Base-by-base conservation (phyloP, 345 rosid species). In the Reutealis trisperma region DNA sequence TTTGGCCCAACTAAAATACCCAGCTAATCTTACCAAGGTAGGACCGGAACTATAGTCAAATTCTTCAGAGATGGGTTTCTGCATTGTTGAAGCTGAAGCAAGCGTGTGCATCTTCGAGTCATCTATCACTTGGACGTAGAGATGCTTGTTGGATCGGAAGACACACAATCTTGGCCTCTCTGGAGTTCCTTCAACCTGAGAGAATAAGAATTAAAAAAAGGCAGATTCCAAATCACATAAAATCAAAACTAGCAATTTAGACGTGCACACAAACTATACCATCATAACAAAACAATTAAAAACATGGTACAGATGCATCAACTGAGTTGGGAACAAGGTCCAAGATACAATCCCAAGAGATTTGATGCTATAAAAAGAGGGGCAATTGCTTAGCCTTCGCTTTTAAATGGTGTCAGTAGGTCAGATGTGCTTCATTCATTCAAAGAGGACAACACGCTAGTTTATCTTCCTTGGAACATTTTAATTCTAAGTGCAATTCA, bases 41-140 rank as follows among this genome's bases (percentile, higher is more conserved):
- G 99, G 97, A 70, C 96, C 91, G 73, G 92, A 77, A 12, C 85
- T 87, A 82, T 77, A 90, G 80, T 91, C 76, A 3, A 92, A 82
- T 72, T 87, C 92, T 80, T 91, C 89, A 1, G 88, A 85, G 79
- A 93, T 70, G 16, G 90, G 85, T 76, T 90, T 92, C 88, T 92
- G 94, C 88, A 84, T 87, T 6, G 99, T 93, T 49, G 98, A 93
- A 34, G 92, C 97, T 0, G 98, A 86, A 76, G 97, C 97, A 73
- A 96, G 91, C 0, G 99, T 96, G 83, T 93, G 99, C 98, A 93
- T 96, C 91, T 93, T 93, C 3, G 93, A 84, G 83, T 96, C 99
- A 85, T 96, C 99, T 74, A 96, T 91, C 83, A 96, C 97, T 85
- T 96, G 98, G 49, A 86, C 97, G 73, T 91, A 92, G 21, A 96